Conservation (phyloP, 768 basidiomycete genomes). For the Mycena rebaudengoi region DNA sequence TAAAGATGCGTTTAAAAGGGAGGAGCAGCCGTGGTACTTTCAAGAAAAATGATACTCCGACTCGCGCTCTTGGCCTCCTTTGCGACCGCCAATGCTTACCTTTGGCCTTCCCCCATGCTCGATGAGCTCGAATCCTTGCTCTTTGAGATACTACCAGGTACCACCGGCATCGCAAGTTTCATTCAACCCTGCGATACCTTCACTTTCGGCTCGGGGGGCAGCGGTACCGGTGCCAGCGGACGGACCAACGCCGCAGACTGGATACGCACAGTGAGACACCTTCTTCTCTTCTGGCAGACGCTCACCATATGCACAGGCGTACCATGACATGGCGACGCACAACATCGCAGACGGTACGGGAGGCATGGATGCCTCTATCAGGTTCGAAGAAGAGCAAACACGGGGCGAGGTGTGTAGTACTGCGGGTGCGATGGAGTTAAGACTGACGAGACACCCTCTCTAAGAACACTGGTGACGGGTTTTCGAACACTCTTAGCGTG, state of each 20-base stretch:
- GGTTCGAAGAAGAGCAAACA: constrained; percentile 23
- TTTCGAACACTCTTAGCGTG: not conserved
- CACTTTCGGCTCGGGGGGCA: not conserved
- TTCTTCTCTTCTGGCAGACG: no score
- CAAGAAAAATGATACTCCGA: no score
- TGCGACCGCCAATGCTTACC: not conserved
- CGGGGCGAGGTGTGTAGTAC: not conserved
- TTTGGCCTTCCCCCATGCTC: not conserved
- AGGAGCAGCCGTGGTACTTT: no score
- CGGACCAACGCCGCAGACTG: not conserved
- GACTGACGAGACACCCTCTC: no score
- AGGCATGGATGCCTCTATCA: no score
- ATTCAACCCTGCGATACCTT: not conserved
- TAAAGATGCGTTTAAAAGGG: no score
- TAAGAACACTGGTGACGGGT: not conserved
- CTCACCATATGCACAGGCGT: no score
- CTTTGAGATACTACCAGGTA: not conserved
- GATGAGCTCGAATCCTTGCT: not conserved
- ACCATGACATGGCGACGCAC: no score
- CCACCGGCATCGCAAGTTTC: not conserved
- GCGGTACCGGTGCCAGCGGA: not conserved
- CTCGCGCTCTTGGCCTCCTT: not conserved
- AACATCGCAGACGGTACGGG: no score
- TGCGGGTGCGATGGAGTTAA: no score
- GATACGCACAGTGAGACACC: not conserved